A percentile compares a stretch with the other conserved stretches of the same genome.
These are phyloP conservation scores for Tulasnella sp. DNA, from an alignment of 768 basidiomycete genomes.

Conservation along the genomic window DNA sequence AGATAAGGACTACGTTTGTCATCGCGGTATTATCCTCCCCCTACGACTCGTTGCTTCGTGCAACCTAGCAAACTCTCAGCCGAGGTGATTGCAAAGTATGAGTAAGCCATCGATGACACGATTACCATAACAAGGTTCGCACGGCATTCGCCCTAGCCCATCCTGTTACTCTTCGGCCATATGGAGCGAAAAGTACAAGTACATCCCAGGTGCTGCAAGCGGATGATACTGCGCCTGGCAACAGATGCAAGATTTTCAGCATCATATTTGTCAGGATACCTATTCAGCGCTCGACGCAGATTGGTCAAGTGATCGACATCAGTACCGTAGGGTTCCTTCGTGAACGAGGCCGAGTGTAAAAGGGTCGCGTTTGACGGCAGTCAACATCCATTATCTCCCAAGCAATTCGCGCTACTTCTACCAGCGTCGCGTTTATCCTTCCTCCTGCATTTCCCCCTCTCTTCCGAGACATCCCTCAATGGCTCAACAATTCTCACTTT, in stretches of 20 bases:
- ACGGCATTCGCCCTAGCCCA: not conserved
- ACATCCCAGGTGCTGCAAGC: not conserved
- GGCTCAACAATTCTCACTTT: slow-evolving; percentile 16
- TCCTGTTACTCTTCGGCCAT: not conserved
- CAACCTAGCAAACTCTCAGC: not conserved
- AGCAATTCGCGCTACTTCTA: not conserved
- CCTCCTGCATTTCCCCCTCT: not conserved
- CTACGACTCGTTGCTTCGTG: not conserved
- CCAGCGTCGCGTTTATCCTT: too few relatives aligned
- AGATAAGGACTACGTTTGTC: not conserved
- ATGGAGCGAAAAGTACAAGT: not conserved
- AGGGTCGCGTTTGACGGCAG: too few relatives aligned
- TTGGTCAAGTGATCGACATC: not conserved
- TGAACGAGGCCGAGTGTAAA: not conserved
- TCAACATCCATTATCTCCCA: too few relatives aligned
- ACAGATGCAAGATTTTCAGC: not conserved
- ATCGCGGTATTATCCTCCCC: not conserved
- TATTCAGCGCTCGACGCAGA: not conserved
- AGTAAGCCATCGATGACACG: not conserved
- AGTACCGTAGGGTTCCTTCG: not conserved
- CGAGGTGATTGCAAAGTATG: not conserved
- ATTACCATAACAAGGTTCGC: not conserved
- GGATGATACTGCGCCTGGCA: not conserved
- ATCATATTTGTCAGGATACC: not conserved
- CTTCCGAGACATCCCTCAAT: not conserved